Conservation (phyloP, 345 rosid genomes). For the Hibiscus trionum region DNA sequence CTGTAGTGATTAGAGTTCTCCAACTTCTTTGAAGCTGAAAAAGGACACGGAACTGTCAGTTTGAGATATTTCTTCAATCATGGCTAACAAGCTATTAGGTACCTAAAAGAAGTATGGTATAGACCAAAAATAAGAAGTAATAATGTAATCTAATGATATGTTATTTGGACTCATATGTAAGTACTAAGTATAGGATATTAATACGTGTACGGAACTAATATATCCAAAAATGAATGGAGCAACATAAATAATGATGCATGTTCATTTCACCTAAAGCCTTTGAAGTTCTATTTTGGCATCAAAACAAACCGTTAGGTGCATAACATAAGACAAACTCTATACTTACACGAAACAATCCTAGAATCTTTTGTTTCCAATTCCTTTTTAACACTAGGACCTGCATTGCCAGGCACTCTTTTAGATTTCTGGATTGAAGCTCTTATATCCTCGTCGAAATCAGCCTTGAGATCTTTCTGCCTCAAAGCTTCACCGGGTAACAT, state of each 20-base stretch:
- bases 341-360: slow-evolving; percentile 41
- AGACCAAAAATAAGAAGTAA: no score
- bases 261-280: neutral
- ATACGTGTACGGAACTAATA: no score
- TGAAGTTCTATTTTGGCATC: neutral
- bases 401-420: neutral
- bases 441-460: neutral
- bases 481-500: slow-evolving; percentile 54
- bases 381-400: slow-evolving; percentile 7
- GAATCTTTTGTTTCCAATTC: slow-evolving; percentile 22
- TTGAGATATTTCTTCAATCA: neutral
- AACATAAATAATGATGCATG: neutral
- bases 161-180: neutral
- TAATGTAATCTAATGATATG: neutral
- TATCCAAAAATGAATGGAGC: neutral
- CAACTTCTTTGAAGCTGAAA: slow-evolving; percentile 23
- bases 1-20: slow-evolving; percentile 31
- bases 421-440: no score
- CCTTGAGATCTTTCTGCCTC: slow-evolving; percentile 5
- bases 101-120: neutral
- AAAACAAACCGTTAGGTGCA: neutral
- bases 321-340: neutral
- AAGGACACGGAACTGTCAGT: neutral
- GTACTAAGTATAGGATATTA: neutral
- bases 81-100: neutral